These are phyloP conservation scores for Talaromyces islandicus DNA, from an alignment of 2,329 filamentous ascomycete genomes.

Conservation along the genomic window DNA sequence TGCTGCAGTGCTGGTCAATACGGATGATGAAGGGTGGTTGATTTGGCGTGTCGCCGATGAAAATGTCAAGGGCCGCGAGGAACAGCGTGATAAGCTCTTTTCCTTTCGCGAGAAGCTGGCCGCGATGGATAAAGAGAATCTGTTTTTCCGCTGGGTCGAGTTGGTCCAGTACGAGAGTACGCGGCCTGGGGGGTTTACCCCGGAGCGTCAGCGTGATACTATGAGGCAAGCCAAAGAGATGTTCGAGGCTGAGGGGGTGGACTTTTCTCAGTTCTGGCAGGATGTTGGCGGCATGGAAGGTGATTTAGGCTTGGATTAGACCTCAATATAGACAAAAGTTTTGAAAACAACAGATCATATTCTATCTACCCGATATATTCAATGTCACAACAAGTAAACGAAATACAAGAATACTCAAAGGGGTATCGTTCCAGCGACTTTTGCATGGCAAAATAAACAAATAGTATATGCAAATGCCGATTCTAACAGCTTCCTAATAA, in stretches of 20 bases:
- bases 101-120: slow-evolving; percentile 71
- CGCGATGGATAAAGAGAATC: slow-evolving; percentile 72
- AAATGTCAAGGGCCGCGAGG: slow-evolving; percentile 34
- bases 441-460: not conserved
- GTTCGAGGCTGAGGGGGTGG: slow-evolving; percentile 68
- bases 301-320: slow-evolving; percentile 3
- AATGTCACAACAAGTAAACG: not conserved
- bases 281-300: slow-evolving; percentile 60
- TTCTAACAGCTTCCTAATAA: not conserved
- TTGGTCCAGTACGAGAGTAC: slow-evolving; percentile 82
- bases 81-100: slow-evolving; percentile 61
- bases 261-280: slow-evolving; percentile 76
- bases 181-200: slow-evolving; percentile 69
- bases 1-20: slow-evolving; percentile 63
- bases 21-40: slow-evolving; percentile 65
- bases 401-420: not conserved
- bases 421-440: not conserved
- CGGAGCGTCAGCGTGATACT: slow-evolving; percentile 64
- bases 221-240: slow-evolving; percentile 69
- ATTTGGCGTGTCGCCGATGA: slow-evolving; percentile 60
- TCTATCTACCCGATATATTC: not conserved
- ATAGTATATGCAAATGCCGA: not conserved
- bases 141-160: slow-evolving; percentile 93
- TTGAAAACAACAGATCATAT: not conserved
- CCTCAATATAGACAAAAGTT: not conserved